These are phyloP conservation scores for Grosmannia serpens DNA, from an alignment of 2,329 filamentous ascomycete genomes.

Conservation along the genomic window DNA sequence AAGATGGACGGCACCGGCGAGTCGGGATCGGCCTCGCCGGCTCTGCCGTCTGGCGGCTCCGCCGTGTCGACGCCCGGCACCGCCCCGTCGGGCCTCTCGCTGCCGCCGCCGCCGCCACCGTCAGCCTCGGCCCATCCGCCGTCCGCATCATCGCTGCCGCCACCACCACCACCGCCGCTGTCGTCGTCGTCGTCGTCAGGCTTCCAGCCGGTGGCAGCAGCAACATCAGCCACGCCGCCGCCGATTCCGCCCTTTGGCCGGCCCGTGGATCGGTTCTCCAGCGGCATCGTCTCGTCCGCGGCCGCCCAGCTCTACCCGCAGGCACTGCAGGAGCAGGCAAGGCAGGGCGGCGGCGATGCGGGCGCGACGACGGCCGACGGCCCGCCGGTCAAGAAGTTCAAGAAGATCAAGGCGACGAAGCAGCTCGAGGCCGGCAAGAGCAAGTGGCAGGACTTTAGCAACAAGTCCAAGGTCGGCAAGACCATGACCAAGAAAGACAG, in stretches of 20 bases:
- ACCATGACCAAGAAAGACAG: slow-evolving; percentile 68
- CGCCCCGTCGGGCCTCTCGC: background rate
- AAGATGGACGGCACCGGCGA: slow-evolving; percentile 34
- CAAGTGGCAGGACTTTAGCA: slow-evolving; percentile 90
- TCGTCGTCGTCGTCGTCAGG: slow-evolving; percentile 29
- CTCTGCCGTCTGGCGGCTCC: slow-evolving; percentile 8
- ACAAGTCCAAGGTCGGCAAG: slow-evolving; percentile 62
- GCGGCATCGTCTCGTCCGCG: slow-evolving; percentile 41
- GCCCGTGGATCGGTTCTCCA: slow-evolving; percentile 18
- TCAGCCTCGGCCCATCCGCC: slow-evolving; percentile 15
- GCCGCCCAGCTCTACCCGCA: slow-evolving; percentile 44
- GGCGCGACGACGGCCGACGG: slow-evolving; percentile 41
- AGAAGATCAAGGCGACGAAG: slow-evolving; percentile 84
- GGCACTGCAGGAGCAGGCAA: slow-evolving; percentile 47
- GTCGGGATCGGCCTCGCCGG: background rate
- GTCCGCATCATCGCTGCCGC: background rate
- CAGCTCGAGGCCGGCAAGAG: slow-evolving; percentile 82
- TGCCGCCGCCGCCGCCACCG: background rate
- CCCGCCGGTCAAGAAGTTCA: slow-evolving; percentile 69
- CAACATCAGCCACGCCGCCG: slow-evolving; percentile 24
- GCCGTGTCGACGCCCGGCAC: background rate
- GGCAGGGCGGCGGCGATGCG: slow-evolving; percentile 14
- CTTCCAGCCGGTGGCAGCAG: background rate
- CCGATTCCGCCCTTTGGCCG: slow-evolving; percentile 12
- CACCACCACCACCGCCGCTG: slow-evolving; percentile 15